A percentile compares a stretch with the other conserved stretches of the same genome.
Evolutionary conservation across 345 rosid species (phyloP).

Genomic region (Dimocarpus longan): DNA sequence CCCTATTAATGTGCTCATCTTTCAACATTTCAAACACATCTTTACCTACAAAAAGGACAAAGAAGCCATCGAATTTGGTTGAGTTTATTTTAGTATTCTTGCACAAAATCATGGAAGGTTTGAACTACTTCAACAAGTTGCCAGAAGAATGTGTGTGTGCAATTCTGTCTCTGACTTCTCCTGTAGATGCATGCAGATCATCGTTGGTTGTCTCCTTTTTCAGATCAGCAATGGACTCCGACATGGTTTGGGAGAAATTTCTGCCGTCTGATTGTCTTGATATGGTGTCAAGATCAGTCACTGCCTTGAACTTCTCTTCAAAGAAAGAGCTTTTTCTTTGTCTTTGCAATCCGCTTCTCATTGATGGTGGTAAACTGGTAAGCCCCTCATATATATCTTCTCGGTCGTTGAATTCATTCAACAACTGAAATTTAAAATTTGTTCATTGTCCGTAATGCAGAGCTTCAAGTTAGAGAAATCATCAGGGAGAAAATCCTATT

Average conservation of each 20-base stretch:
- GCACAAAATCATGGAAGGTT: conserved; percentile 13
- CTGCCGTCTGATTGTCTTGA: conserved; percentile 44
- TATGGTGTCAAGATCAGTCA: conserved; percentile 32
- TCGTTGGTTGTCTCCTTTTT: conserved; percentile 51
- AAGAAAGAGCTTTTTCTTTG: conserved; percentile 58
- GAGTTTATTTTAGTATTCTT: not conserved
- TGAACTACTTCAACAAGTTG: conserved; percentile 24
- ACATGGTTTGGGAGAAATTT: conserved; percentile 59
- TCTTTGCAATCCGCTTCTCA: conserved; percentile 50
- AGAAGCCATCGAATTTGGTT: not conserved
- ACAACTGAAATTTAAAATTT: too few species aligned
- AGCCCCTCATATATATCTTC: not conserved
- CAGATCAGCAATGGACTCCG: conserved; percentile 63
- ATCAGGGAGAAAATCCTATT: conserved; percentile 50
- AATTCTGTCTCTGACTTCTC: conserved; percentile 64
- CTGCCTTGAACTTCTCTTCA: conserved; percentile 37
- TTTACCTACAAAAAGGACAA: not conserved
- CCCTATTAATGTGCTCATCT: not conserved
- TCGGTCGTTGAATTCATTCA: too few species aligned
- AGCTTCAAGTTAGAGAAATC: conserved; percentile 59
- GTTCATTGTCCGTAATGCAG: conserved; percentile 30
- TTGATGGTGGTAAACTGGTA: conserved; percentile 56
- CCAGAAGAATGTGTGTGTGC: conserved; percentile 65
- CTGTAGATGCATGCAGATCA: conserved; percentile 50
- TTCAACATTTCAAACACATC: not conserved